These are phyloP conservation scores for Candida schatavii DNA, from an alignment of 805 yeast genomes.

Conservation along the genomic window DNA sequence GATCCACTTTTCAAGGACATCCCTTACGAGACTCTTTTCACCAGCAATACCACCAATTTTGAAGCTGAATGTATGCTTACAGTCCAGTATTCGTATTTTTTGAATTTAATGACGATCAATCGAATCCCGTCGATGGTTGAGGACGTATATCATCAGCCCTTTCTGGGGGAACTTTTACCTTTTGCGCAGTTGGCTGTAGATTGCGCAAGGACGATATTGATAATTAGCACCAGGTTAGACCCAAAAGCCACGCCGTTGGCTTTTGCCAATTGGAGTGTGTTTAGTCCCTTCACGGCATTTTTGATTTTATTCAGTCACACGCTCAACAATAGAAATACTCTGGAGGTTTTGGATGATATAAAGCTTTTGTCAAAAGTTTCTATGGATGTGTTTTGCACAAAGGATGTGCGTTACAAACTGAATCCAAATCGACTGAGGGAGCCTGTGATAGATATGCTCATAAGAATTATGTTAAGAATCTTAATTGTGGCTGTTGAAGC, in stretches of 20 bases:
- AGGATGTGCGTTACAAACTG: neutral
- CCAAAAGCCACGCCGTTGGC: conserved; percentile 18
- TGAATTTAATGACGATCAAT: conserved; percentile 37
- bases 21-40: neutral
- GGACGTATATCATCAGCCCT: neutral
- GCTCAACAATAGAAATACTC: conserved; percentile 18
- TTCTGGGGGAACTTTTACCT: conserved; percentile 9
- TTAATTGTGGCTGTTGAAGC: conserved; percentile 22
- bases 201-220: conserved; percentile 37
- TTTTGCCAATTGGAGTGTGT: conserved; percentile 30
- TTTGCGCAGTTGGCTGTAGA: conserved; percentile 30
- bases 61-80: conserved; percentile 16
- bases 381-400: neutral
- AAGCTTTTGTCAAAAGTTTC: neutral
- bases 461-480: conserved; percentile 19
- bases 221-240: conserved; percentile 20
- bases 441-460: conserved; percentile 17
- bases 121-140: conserved; percentile 26
- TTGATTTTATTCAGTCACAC: conserved; percentile 25
- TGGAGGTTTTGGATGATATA: neutral
- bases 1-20: conserved; percentile 26
- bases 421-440: conserved; percentile 14
- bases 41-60: too few relatives aligned
- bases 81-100: conserved; percentile 29
- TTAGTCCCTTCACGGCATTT: conserved; percentile 32